A percentile compares a stretch with the other conserved stretches of the same genome.
Evolutionary conservation across 306 rosid species (phyloP).

Genomic region (Prunus mongolica): DNA sequence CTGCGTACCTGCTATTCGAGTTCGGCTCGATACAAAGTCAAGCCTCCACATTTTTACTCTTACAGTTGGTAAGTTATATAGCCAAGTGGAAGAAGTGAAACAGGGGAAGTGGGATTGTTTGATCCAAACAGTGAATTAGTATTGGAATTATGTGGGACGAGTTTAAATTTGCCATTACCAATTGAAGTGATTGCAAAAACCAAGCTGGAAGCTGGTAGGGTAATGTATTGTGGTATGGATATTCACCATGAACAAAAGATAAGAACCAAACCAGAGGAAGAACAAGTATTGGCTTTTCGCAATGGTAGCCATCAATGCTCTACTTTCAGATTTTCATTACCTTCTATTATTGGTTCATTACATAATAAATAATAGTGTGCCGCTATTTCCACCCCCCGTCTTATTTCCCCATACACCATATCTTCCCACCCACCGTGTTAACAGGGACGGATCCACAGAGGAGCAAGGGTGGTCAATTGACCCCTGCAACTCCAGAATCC

Average conservation of each 20-base stretch:
- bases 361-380: neutral
- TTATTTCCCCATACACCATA: too few species aligned
- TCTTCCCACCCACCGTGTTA: too few species aligned
- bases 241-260: neutral
- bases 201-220: neutral
- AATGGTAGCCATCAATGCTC: neutral
- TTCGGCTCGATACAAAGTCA: neutral
- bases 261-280: conserved; percentile 20
- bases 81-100: neutral
- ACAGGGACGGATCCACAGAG: too few species aligned
- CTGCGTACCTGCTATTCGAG: neutral
- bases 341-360: neutral
- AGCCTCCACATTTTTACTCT: neutral
- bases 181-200: conserved; percentile 5
- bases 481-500: too few species aligned
- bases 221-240: neutral
- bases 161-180: neutral
- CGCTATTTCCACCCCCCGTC: too few species aligned
- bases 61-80: neutral
- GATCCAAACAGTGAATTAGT: neutral
- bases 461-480: too few species aligned
- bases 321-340: neutral
- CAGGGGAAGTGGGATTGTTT: neutral
- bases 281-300: conserved; percentile 2
- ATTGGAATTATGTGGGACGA: conserved; percentile 4